phyloP scores from a whole-genome alignment of 108 stramenopile genomes.

The Nannochloropsis salina region DNA sequence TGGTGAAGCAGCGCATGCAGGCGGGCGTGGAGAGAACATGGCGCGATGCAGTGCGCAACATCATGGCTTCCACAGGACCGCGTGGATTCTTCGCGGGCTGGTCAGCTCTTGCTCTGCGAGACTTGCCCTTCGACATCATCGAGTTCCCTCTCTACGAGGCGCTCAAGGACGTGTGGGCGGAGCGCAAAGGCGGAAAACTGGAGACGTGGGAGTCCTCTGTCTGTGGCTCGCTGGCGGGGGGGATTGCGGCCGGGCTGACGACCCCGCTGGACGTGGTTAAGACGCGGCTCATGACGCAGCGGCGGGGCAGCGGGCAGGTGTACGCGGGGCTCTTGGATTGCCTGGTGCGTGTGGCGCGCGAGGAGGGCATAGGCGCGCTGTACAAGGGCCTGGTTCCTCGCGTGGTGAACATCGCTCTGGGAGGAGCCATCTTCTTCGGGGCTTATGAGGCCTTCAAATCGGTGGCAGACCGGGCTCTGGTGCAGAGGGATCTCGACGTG shows the following conservation, averaged over 20 bases:
- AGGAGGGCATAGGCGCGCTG: conserved; percentile 58
- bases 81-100: conserved; percentile 59
- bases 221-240: conserved; percentile 58
- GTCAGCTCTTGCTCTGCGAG: conserved; percentile 56
- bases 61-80: conserved; percentile 47
- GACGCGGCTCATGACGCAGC: conserved; percentile 58
- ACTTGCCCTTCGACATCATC: conserved; percentile 62
- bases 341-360: conserved; percentile 36
- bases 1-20: conserved; percentile 96
- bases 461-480: not conserved
- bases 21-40: conserved; percentile 36
- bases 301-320: conserved; percentile 21
- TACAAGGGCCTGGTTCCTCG: conserved; percentile 83
- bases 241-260: conserved; percentile 58
- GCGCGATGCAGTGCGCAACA: conserved; percentile 41
- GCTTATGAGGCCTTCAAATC: conserved; percentile 68
- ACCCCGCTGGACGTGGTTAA: conserved; percentile 64
- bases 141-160: conserved; percentile 62
- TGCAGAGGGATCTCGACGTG: not conserved
- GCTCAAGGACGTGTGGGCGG: conserved; percentile 54
- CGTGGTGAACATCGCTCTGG: conserved; percentile 94
- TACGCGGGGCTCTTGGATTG: conserved; percentile 51
- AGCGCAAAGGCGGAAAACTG: conserved; percentile 39
- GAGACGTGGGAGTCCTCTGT: conserved; percentile 58
- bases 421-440: conserved; percentile 98